A percentile compares a stretch with the other conserved stretches of the same genome.
Evolutionary conservation across 164 flowering plant genomes (phyloP).

Genomic region (Macadamia integrifolia): DNA sequence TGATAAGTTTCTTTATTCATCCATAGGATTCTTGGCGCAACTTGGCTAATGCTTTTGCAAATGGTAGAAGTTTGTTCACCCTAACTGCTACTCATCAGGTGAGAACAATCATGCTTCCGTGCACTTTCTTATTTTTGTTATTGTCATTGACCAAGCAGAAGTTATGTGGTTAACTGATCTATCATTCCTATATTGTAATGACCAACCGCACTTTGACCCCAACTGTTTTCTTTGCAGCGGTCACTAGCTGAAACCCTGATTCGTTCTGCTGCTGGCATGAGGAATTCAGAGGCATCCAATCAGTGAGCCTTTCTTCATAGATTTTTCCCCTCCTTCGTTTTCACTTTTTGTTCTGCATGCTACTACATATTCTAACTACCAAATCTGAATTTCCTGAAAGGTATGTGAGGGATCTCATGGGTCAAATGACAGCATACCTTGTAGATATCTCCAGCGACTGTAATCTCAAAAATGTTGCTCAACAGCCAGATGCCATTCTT

Average conservation of each 20-base stretch:
- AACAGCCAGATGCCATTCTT: constrained; percentile 69
- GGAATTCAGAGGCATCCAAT: constrained; percentile 57
- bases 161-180: too few species aligned
- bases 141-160: too few species aligned
- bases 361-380: constrained; percentile 1
- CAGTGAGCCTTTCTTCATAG: constrained; percentile 46
- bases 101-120: constrained; percentile 13
- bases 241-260: constrained; percentile 81
- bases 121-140: background rate
- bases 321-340: constrained; percentile 2
- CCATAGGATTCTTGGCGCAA: constrained; percentile 83
- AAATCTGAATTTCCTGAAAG: constrained; percentile 25
- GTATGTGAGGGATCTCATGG: constrained; percentile 70
- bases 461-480: constrained; percentile 57
- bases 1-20: background rate
- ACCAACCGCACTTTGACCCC: background rate
- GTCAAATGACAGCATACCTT: constrained; percentile 53
- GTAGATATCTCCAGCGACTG: constrained; percentile 55
- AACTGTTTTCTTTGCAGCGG: constrained; percentile 42
- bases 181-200: background rate
- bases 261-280: constrained; percentile 70
- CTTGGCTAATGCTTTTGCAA: constrained; percentile 71
- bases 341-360: background rate
- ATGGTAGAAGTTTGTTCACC: constrained; percentile 51
- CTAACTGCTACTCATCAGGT: constrained; percentile 70